Conservation (phyloP, 257 asterid genomes). For the Osmanthus fragrans region DNA sequence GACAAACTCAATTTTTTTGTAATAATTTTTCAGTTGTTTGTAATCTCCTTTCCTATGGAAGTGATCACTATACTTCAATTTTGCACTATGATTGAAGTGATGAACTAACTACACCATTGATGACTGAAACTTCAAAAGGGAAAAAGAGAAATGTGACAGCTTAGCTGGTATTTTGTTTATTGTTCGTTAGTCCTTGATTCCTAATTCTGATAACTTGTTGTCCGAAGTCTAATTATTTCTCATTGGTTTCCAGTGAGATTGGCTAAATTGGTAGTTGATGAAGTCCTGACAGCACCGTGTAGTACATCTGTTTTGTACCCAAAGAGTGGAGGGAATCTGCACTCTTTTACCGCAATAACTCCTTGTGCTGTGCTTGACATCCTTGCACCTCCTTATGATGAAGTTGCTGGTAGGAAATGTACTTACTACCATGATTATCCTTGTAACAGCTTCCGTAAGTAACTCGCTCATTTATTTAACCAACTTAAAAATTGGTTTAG, state of each 20-base stretch:
- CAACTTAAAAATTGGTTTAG: neutral
- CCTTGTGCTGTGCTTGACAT: conserved; percentile 97
- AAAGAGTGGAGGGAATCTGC: conserved; percentile 86
- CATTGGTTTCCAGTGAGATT: conserved; percentile 64
- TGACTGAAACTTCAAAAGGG: neutral
- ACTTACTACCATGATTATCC: conserved; percentile 84
- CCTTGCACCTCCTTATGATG: conserved; percentile 90
- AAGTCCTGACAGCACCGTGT: conserved; percentile 80
- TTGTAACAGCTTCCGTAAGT: conserved; percentile 65
- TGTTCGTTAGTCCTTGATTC: conserved; percentile 14
- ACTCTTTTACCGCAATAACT: conserved; percentile 82
- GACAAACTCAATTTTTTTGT: neutral
- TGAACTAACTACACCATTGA: neutral
- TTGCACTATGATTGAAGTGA: conserved; percentile 1
- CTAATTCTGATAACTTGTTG: conserved; percentile 3
- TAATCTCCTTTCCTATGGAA: neutral
- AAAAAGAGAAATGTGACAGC: conserved; percentile 1
- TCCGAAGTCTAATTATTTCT: conserved; percentile 9
- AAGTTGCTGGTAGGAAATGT: conserved; percentile 74
- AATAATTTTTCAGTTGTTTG: conserved; percentile 10
- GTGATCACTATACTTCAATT: neutral
- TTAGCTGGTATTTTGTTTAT: conserved; percentile 1
- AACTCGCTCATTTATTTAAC: neutral
- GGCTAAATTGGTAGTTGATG: conserved; percentile 79
- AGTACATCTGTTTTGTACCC: conserved; percentile 70